These are phyloP conservation scores for Prunus mira DNA, from an alignment of 306 rosid species.

Conservation along the genomic window DNA sequence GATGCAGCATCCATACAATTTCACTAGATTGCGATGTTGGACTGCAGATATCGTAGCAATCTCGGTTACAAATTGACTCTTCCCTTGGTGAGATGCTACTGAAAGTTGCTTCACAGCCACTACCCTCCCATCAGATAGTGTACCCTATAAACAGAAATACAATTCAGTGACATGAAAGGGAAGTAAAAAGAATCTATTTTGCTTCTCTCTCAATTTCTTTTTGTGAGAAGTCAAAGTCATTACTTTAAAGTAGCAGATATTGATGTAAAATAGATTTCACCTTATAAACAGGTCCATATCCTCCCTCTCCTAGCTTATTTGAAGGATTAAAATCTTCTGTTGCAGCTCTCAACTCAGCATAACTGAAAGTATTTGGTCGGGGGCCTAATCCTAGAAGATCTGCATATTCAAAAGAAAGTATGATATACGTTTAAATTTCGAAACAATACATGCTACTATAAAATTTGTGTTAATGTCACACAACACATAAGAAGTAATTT, in stretches of 20 bases:
- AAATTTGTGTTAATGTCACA: not conserved
- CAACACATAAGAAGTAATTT: not conserved
- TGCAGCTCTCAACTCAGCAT: conserved; percentile 25
- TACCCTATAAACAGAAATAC: conserved; percentile 20
- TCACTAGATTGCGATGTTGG: conserved; percentile 34
- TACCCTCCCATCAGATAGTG: conserved; percentile 28
- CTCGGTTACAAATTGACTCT: conserved; percentile 28
- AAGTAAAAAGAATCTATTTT: not conserved
- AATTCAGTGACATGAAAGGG: not conserved
- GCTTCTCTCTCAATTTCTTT: not conserved
- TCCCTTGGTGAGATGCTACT: conserved; percentile 29
- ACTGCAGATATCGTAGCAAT: conserved; percentile 28
- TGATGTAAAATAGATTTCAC: not conserved
- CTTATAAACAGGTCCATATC: conserved; percentile 33
- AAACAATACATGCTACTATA: not conserved
- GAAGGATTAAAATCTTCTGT: conserved; percentile 25
- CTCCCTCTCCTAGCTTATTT: conserved; percentile 37
- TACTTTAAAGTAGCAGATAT: not conserved
- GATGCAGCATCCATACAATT: conserved; percentile 34
- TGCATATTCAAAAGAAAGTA: not conserved
- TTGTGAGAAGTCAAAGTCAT: no score
- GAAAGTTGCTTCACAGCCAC: conserved; percentile 39
- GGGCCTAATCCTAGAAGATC: conserved; percentile 17
- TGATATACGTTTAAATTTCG: no score
- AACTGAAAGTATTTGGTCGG: conserved; percentile 25